Conservation (phyloP, 768 basidiomycete species). For the Boletus speciosus region DNA sequence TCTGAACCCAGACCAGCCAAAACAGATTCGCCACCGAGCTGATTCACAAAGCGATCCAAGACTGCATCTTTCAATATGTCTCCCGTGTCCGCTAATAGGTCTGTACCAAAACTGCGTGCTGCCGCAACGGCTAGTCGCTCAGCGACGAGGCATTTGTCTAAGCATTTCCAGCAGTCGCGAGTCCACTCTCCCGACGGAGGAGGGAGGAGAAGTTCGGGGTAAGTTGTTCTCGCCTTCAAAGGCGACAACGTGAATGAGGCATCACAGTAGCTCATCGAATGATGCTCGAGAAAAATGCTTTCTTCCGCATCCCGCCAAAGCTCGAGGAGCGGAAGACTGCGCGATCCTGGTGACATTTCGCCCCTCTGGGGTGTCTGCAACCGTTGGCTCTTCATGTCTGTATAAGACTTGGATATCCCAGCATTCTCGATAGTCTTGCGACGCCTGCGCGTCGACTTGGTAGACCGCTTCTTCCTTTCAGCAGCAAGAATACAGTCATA, state of each 20-base stretch:
- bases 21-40: constrained; percentile 45
- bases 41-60: constrained; percentile 51
- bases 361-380: constrained; percentile 9
- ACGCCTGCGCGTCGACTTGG: constrained; percentile 35
- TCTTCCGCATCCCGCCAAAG: constrained; percentile 31
- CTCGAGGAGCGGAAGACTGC: constrained; percentile 29
- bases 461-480: constrained; percentile 25
- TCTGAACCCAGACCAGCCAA: constrained; percentile 41
- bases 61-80: constrained; percentile 54
- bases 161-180: constrained; percentile 74
- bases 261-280: constrained; percentile 17
- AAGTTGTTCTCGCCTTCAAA: constrained; percentile 1
- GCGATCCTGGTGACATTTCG: constrained; percentile 30
- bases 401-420: constrained; percentile 29
- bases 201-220: neutral
- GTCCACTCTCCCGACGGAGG: constrained; percentile 47
- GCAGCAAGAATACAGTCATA: constrained; percentile 67
- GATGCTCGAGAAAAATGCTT: constrained; percentile 27
- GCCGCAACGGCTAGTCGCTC: constrained; percentile 52
- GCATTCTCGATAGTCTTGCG: constrained; percentile 35
- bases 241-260: constrained; percentile 18
- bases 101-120: constrained; percentile 24
- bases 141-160: constrained; percentile 78
- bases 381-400: constrained; percentile 5
- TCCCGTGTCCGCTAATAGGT: constrained; percentile 49